These are phyloP conservation scores for Cytospora schulzeri DNA, from an alignment of 2,329 filamentous ascomycete species.

Conservation along the genomic window DNA sequence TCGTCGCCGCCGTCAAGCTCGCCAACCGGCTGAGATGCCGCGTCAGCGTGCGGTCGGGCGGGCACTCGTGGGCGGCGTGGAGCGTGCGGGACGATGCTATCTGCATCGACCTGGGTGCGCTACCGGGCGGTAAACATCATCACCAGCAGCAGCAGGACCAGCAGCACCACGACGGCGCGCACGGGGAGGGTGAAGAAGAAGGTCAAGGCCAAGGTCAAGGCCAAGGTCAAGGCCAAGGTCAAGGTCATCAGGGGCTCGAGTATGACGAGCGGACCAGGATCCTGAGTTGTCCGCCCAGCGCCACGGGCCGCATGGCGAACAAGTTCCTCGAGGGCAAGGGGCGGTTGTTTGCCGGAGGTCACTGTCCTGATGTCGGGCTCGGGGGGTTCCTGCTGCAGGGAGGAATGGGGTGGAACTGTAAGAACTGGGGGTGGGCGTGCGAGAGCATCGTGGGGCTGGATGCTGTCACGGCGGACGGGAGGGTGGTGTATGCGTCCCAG, in stretches of 20 bases:
- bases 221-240: not conserved
- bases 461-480: conserved; percentile 49
- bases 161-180: not conserved
- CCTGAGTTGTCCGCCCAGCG: conserved; percentile 47
- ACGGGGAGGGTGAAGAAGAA: not conserved
- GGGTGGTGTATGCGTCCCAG: conserved; percentile 39
- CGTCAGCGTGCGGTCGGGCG: conserved; percentile 48
- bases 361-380: conserved; percentile 60
- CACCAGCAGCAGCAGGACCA: too few species aligned
- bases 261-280: conserved; percentile 43
- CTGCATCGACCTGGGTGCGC: conserved; percentile 41
- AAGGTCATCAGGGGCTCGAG: conserved; percentile 33
- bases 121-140: conserved; percentile 29
- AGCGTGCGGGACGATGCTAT: conserved; percentile 48
- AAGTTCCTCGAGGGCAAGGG: conserved; percentile 40
- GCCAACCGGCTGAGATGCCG: conserved; percentile 39
- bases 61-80: conserved; percentile 51
- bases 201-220: not conserved
- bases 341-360: conserved; percentile 54
- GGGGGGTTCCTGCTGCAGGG: conserved; percentile 59
- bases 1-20: conserved; percentile 42
- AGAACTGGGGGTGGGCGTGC: conserved; percentile 59
- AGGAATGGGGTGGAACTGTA: conserved; percentile 61
- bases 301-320: conserved; percentile 50
- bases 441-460: conserved; percentile 49